A percentile compares a stretch with the other conserved stretches of the same genome.
phyloP scores from a whole-genome alignment of 2,329 filamentous ascomycete genomes.

The Aspergillus fischeri region DNA sequence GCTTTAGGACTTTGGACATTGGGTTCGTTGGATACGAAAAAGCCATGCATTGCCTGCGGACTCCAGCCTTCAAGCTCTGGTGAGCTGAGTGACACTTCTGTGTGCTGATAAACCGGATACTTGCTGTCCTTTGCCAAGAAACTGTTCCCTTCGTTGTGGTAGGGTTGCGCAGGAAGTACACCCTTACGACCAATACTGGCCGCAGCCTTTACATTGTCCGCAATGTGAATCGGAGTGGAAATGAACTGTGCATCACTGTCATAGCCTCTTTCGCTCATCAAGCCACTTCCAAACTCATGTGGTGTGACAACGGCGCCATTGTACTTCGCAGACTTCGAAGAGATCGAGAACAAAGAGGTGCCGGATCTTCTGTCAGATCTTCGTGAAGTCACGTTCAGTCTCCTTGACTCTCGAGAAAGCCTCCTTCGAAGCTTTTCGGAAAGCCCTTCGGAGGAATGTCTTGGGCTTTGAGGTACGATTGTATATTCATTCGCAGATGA shows the following conservation, averaged over 20 bases:
- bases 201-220: constrained; percentile 6
- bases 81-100: constrained; percentile 5
- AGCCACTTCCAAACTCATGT: constrained; percentile 27
- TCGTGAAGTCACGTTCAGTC: constrained; percentile 10
- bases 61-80: constrained; percentile 7
- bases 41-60: constrained; percentile 3
- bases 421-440: constrained; percentile 29
- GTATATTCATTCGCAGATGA: constrained; percentile 8
- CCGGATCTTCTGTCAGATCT: constrained; percentile 11
- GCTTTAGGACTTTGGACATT: constrained; percentile 4
- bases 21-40: constrained; percentile 1
- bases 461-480: constrained; percentile 1
- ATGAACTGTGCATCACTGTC: constrained; percentile 42
- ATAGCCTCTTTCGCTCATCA: constrained; percentile 37
- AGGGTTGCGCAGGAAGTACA: constrained; percentile 6
- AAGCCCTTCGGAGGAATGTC: constrained; percentile 19
- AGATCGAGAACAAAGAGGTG: constrained; percentile 16
- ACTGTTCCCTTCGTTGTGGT: constrained; percentile 2
- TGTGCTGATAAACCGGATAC: background rate
- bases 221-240: constrained; percentile 25
- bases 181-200: constrained; percentile 6
- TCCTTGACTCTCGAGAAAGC: constrained; percentile 30
- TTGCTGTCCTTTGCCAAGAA: constrained; percentile 2
- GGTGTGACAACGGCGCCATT: constrained; percentile 7
- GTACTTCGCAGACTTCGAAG: constrained; percentile 12